Evolutionary conservation across 331 rosid genomes (phyloP).

Genomic region (Malus hybrid): DNA sequence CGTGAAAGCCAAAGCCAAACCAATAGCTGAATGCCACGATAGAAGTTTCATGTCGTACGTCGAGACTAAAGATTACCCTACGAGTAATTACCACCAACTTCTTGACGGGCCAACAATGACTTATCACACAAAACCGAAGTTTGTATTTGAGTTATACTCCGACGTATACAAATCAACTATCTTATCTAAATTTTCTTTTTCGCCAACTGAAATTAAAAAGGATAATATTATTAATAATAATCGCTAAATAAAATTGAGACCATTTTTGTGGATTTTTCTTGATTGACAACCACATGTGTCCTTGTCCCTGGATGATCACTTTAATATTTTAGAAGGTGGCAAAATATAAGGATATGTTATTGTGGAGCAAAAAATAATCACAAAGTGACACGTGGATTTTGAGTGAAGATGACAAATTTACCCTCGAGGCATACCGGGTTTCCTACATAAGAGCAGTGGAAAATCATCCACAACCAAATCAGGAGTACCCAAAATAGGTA

Average conservation of each 20-base stretch:
- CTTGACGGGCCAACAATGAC: neutral
- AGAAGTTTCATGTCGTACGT: neutral
- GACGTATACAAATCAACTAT: neutral
- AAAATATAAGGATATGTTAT: conserved; percentile 39
- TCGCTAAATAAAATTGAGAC: neutral
- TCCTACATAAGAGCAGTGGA: too few relatives aligned
- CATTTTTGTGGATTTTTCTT: conserved; percentile 8
- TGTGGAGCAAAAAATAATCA: too few relatives aligned
- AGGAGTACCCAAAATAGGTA: too few relatives aligned
- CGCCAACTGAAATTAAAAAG: neutral
- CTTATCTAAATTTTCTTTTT: neutral
- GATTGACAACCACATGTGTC: conserved; percentile 49
- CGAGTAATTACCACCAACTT: neutral
- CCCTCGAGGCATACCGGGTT: too few relatives aligned
- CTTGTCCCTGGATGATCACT: conserved; percentile 33
- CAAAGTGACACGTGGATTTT: too few relatives aligned
- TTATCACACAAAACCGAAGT: neutral
- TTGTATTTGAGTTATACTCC: conserved; percentile 7
- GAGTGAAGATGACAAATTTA: too few relatives aligned
- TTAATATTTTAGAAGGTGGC: conserved; percentile 11
- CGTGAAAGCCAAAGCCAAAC: neutral
- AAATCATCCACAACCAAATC: too few relatives aligned
- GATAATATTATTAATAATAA: too few relatives aligned
- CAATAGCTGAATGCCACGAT: neutral
- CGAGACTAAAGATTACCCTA: neutral